phyloP scores from a whole-genome alignment of 257 asterid genomes.

The Fraxinus excelsior region DNA sequence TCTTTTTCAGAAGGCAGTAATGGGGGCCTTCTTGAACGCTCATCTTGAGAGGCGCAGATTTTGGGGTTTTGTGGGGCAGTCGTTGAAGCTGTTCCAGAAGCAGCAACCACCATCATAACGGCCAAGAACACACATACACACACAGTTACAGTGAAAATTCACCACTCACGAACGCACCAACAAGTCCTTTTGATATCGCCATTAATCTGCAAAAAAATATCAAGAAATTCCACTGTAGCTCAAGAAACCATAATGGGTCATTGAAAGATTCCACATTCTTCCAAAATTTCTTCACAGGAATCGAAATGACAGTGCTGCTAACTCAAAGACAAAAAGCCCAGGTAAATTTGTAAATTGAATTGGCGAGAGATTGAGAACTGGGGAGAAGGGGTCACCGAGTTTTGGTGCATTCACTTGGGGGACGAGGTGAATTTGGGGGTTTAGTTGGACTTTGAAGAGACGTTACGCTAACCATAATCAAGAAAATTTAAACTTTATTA shows the following conservation, averaged over 20 bases:
- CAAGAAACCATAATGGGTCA: conserved; percentile 37
- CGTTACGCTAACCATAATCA: conserved; percentile 48
- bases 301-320: conserved; percentile 9
- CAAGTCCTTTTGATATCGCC: conserved; percentile 28
- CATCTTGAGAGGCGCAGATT: conserved; percentile 33
- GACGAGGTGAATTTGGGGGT: conserved; percentile 38
- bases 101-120: conserved; percentile 87
- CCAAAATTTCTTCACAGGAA: conserved; percentile 26
- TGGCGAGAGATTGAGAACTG: conserved; percentile 28
- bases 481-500: conserved; percentile 34
- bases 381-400: conserved; percentile 51
- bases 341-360: conserved; percentile 29
- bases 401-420: conserved; percentile 34
- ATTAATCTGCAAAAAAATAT: conserved; percentile 49
- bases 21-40: conserved; percentile 60
- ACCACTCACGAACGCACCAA: conserved; percentile 43
- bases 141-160: conserved; percentile 31
- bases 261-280: conserved; percentile 44
- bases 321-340: conserved; percentile 26
- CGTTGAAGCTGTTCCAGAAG: conserved; percentile 79
- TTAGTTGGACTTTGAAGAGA: conserved; percentile 58
- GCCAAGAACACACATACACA: conserved; percentile 32
- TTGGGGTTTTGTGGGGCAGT: conserved; percentile 50
- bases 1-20: conserved; percentile 85
- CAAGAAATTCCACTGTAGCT: conserved; percentile 57